Conservation (phyloP, 2,329 filamentous ascomycete species). For the Simplicillium aogashimaense region DNA sequence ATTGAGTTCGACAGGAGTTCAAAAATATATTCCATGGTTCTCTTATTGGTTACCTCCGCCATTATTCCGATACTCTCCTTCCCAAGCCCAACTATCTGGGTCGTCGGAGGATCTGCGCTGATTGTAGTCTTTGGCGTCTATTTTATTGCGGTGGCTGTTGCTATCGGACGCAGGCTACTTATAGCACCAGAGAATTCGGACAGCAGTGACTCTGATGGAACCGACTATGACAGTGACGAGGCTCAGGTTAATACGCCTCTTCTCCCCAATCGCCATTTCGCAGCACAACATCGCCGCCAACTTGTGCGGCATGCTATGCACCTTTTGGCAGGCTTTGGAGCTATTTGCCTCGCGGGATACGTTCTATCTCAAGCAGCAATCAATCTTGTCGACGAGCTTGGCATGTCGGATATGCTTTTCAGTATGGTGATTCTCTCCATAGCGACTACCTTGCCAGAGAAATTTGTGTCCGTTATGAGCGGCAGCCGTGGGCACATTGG, state of each 20-base stretch:
- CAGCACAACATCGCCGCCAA: slow-evolving; percentile 9
- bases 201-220: slow-evolving; percentile 15
- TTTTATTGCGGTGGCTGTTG: slow-evolving; percentile 29
- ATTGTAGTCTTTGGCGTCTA: slow-evolving; percentile 33
- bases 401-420: slow-evolving; percentile 34
- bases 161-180: slow-evolving; percentile 32
- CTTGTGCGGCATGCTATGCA: slow-evolving; percentile 15
- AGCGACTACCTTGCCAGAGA: slow-evolving; percentile 44
- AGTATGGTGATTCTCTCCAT: slow-evolving; percentile 37
- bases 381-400: slow-evolving; percentile 27
- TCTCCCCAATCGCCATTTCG: not conserved
- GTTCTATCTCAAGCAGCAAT: slow-evolving; percentile 36
- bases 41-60: slow-evolving; percentile 31
- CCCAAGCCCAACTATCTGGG: slow-evolving; percentile 11
- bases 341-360: slow-evolving; percentile 36
- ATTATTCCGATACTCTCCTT: slow-evolving; percentile 19
- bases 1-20: slow-evolving; percentile 34
- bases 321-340: slow-evolving; percentile 32
- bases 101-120: slow-evolving; percentile 23
- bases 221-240: slow-evolving; percentile 11
- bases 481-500: slow-evolving; percentile 33
- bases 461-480: slow-evolving; percentile 38
- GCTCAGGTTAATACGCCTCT: not conserved
- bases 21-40: slow-evolving; percentile 32
- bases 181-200: slow-evolving; percentile 28